Evolutionary conservation across 345 rosid species (phyloP).

Genomic region (Hypericum perforatum): DNA sequence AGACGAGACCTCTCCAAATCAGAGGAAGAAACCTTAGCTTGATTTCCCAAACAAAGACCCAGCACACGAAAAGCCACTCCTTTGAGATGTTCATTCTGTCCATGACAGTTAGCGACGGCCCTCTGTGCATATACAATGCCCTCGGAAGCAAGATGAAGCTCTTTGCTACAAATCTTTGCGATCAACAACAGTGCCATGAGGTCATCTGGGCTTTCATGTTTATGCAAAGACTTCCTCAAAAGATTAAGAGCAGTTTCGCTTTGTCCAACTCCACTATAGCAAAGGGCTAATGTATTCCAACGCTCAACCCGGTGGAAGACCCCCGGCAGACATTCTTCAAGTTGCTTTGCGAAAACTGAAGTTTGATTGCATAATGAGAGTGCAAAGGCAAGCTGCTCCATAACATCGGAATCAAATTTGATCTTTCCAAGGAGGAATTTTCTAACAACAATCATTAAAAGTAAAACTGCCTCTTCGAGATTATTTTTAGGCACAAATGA

Average conservation of each 20-base stretch:
- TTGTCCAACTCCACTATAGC: conserved; percentile 56
- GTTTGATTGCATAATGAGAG: conserved; percentile 70
- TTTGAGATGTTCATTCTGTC: conserved; percentile 56
- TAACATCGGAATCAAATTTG: conserved; percentile 70
- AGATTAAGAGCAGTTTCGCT: conserved; percentile 52
- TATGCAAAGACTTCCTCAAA: conserved; percentile 72
- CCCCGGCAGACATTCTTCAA: conserved; percentile 81
- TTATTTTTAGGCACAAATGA: conserved; percentile 74
- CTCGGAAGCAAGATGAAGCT: conserved; percentile 62
- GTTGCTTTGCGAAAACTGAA: conserved; percentile 57
- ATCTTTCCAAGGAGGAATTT: conserved; percentile 52
- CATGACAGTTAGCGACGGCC: conserved; percentile 48
- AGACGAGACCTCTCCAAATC: conserved; percentile 76
- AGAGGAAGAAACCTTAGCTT: conserved; percentile 60
- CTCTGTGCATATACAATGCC: conserved; percentile 67
- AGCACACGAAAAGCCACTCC: conserved; percentile 62
- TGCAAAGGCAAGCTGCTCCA: conserved; percentile 80
- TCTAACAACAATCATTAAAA: conserved; percentile 68
- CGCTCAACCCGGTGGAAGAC: conserved; percentile 65
- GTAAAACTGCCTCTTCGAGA: conserved; percentile 87
- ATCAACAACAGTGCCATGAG: conserved; percentile 65
- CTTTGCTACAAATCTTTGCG: conserved; percentile 74
- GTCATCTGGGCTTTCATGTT: conserved; percentile 63
- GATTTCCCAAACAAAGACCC: conserved; percentile 84
- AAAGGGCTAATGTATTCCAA: conserved; percentile 82